These are phyloP conservation scores for Cystobasidium slooffiae DNA, from an alignment of 1,284 basidiomycete genomes.

Conservation along the genomic window DNA sequence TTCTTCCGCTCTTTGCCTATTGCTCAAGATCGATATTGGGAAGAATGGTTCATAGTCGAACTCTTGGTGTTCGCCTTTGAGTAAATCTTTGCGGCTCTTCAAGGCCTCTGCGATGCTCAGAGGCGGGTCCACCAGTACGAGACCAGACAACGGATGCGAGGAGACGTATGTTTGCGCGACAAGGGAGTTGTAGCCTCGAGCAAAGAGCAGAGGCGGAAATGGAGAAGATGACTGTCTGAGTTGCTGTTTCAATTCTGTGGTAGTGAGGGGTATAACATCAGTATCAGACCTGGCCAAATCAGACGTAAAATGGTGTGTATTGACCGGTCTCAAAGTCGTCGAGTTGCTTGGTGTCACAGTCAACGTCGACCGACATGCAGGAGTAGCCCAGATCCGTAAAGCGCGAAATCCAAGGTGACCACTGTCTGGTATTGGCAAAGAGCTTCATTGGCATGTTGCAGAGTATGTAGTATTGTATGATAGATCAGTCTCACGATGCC, in stretches of 20 bases:
- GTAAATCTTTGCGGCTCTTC: conserved; percentile 21
- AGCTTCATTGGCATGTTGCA: neutral
- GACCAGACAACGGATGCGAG: conserved; percentile 46
- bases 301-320: neutral
- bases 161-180: conserved; percentile 48
- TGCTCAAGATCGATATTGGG: conserved; percentile 42
- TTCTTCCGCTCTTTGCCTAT: conserved; percentile 6
- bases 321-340: conserved; percentile 36
- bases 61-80: conserved; percentile 27
- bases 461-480: neutral
- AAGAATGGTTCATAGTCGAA: conserved; percentile 49
- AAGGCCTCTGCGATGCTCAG: conserved; percentile 19
- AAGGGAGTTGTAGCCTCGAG: conserved; percentile 25
- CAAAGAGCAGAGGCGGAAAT: conserved; percentile 36
- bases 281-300: neutral
- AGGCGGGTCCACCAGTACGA: conserved; percentile 47
- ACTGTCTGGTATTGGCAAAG: conserved; percentile 10
- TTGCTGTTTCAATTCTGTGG: conserved; percentile 28
- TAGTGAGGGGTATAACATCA: neutral
- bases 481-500: conserved; percentile 19
- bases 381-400: conserved; percentile 28
- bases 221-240: conserved; percentile 32
- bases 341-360: neutral
- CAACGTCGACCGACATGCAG: conserved; percentile 33
- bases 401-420: conserved; percentile 28